Evolutionary conservation across 306 rosid genomes (phyloP), one percentile per base, ranked within the genome.

Genomic region (Purshia tridentata): DNA sequence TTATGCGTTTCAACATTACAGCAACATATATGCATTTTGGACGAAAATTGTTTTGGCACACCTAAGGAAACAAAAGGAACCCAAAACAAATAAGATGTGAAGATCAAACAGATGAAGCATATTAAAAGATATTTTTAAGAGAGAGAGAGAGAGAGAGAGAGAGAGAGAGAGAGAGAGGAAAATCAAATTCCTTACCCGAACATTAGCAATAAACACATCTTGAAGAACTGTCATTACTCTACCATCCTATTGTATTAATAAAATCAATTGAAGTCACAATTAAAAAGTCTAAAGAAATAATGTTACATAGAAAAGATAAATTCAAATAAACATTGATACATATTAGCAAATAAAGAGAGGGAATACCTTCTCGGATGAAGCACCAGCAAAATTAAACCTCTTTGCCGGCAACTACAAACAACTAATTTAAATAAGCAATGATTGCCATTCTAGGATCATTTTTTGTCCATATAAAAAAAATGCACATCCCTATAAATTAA

Each of bases 1-100:
- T 73, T 82, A 93, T 91, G 76, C 96, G 93, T 70, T 92, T 85
- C 66, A 91, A 72, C 98, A 93, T 91, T 23, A 93, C 96, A 45
- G 94, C 98, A 64, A 84, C 91, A 82, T 89, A 93, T 76, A 93
- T 83, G 79, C 98, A 93, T 84, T 91, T 93, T 52, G 91, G 83
- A 69, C 87, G 85, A 58, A 93, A 89, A 81, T 88, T 88, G 83
- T 84, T 84, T 54, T 71, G 50, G 63, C 15, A 77, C 63, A 93
- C 98, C 98, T 92, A 61, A 2, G 39, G 37, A 35, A 50, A 63
- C 79, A 63, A 55, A 72, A 53, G 48, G 59, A 52, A 10, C 20
- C 5, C 16, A 44, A 55, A 77, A 46, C 18, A 84, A 59, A 69
- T 64, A 41, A 75, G 41, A 59, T 7, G 52, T 48, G 40, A 6